Percentiles rank a stretch among this genome's conserved stretches.
These are phyloP conservation scores for Pseudozyma flocculosa DNA, from an alignment of 1,284 basidiomycete species.

Conservation along the genomic window DNA sequence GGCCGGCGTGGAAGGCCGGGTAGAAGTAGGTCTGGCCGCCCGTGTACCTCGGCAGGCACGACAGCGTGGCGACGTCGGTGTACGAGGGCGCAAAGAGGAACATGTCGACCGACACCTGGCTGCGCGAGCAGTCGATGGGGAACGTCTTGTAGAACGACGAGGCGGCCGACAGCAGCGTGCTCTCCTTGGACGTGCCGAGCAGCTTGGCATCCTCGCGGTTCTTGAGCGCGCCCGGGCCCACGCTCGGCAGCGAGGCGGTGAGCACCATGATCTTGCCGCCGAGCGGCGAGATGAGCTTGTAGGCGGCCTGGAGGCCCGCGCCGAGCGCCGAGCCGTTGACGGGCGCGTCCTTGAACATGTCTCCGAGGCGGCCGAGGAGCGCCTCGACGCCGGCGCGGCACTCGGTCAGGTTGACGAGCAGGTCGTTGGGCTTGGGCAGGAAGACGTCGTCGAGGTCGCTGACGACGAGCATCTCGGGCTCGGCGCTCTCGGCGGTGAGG, in stretches of 20 bases:
- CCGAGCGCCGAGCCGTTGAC: constrained; percentile 90
- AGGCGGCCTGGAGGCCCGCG: constrained; percentile 92
- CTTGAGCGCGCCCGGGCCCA: constrained; percentile 90
- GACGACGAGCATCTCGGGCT: constrained; percentile 93
- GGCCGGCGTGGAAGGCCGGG: constrained; percentile 92
- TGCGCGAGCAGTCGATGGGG: constrained; percentile 95
- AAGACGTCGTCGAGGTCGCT: constrained; percentile 96
- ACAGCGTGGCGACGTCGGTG: constrained; percentile 90
- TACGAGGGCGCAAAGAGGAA: constrained; percentile 92
- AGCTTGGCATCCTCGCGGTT: constrained; percentile 95
- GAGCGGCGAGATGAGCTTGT: constrained; percentile 88
- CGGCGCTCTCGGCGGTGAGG: constrained; percentile 73
- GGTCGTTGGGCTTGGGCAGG: constrained; percentile 91
- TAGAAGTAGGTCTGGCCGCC: constrained; percentile 98
- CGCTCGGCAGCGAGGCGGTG: constrained; percentile 79
- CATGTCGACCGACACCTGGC: constrained; percentile 98
- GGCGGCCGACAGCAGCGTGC: constrained; percentile 60
- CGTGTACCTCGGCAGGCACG: constrained; percentile 92
- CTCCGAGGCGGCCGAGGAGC: constrained; percentile 78
- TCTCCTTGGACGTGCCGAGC: constrained; percentile 86
- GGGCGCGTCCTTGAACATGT: constrained; percentile 95
- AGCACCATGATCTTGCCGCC: constrained; percentile 95
- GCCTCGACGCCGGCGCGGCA: constrained; percentile 77
- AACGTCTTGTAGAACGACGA: constrained; percentile 98
- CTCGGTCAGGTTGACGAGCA: constrained; percentile 90